Base-by-base conservation (phyloP, 2,329 filamentous ascomycete genomes). In the Stachybotrys chartarum region DNA sequence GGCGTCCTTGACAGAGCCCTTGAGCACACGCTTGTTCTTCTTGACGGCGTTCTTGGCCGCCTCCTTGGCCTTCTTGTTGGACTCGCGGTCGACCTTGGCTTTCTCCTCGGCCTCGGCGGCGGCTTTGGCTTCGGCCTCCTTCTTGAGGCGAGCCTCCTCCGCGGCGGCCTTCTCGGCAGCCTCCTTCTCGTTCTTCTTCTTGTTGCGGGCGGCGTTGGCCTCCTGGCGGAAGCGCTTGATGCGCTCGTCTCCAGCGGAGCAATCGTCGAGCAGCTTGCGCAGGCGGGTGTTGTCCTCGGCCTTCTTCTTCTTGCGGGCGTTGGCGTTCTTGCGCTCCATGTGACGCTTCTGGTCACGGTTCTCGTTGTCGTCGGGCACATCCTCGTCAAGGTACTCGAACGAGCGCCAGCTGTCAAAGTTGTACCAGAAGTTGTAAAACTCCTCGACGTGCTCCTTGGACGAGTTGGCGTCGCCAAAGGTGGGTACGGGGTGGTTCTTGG, bases 361-460 rank as follows among this genome's bases (percentile, higher is more conserved):
- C 79, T 97, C 94, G 73, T 94, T 96, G 80, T 99, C 94, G 68
- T 99, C 94, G 46, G 94, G 94, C 32, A 99, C 93, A 70, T 99
- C 94, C 79, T 99, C 94, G 69, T 99, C 94, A 57, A 96, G 88
- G 75, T 99, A 99, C 78, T 99, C 94, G 68, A 99, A 99, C 3
- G 89, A 86, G 59, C 94, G 83, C 94, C 94, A 99, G 73, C 88
- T 94, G 81, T 99, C 94, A 67, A 99, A 96, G 82, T 93, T 95
- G 82, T 97, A 99, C 87, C 90, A 99, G 81, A 97, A 99, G 82
- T 99, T 96, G 84, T 99, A 99, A 75, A 99, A 99, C 54, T 80
- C 79, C 70, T 97, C 92, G 50, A 99, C 94, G 8, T 96, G 87
- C 69, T 95, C 90, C 75, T 92, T 90, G 65, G 84, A 84, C 68